A percentile compares a stretch with the other conserved stretches of the same genome.
These are phyloP conservation scores for Thraustotheca clavata DNA, from an alignment of 352 stramenopile species.

Conservation along the genomic window DNA sequence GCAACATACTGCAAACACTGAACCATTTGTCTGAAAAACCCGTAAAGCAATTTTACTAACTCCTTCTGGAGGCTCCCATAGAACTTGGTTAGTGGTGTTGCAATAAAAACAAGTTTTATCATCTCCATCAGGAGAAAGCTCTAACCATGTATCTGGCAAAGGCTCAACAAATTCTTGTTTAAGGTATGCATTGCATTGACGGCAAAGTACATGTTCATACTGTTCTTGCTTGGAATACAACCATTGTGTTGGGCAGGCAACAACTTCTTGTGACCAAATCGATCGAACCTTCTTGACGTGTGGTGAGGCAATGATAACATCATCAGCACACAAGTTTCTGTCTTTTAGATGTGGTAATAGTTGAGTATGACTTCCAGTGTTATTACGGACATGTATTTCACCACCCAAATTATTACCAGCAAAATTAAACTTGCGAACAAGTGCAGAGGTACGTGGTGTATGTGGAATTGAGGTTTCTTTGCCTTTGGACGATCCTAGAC, in stretches of 20 bases:
- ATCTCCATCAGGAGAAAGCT: constrained; percentile 12
- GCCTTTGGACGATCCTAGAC: background rate
- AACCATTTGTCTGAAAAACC: constrained; percentile 9
- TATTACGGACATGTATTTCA: background rate
- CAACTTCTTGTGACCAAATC: background rate
- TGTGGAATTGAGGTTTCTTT: no score
- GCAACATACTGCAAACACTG: background rate
- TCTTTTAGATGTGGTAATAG: background rate
- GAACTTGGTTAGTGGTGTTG: background rate
- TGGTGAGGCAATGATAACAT: background rate
- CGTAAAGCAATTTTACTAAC: background rate
- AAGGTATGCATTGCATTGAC: constrained; percentile 2
- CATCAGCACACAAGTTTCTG: background rate
- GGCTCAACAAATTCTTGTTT: background rate
- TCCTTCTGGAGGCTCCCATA: background rate
- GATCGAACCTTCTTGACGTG: background rate
- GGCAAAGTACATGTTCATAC: constrained; percentile 4
- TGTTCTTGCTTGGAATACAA: constrained; percentile 5
- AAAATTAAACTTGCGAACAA: background rate
- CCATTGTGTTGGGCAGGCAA: background rate
- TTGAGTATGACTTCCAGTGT: background rate
- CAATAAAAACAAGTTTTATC: constrained; percentile 5
- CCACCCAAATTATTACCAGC: background rate
- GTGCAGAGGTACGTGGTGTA: background rate
- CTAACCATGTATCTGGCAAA: constrained; percentile 2